Percentiles rank a stretch among this genome's conserved stretches.
Evolutionary conservation across 176 grass and related monocot genomes (phyloP).

Genomic region (Eragrostis nindensis): DNA sequence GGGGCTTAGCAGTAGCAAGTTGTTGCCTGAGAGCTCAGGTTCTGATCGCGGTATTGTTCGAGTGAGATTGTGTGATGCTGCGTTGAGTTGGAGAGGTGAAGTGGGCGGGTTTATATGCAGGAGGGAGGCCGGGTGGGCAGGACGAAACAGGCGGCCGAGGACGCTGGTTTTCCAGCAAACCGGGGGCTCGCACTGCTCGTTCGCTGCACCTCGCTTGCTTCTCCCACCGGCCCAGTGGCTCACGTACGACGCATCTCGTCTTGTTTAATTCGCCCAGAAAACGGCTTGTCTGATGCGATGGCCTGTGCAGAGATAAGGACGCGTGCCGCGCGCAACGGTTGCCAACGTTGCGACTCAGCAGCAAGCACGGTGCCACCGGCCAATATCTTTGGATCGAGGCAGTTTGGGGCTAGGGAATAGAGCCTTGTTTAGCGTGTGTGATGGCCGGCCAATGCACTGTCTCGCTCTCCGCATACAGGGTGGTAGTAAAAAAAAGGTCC

Average conservation of each 20-base stretch:
- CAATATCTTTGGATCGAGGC: no score
- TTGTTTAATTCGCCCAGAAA: background rate
- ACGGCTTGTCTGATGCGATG: background rate
- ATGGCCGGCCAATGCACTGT: no score
- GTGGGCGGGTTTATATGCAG: background rate
- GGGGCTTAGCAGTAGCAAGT: background rate
- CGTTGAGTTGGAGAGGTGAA: background rate
- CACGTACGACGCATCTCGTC: background rate
- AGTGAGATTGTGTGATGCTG: background rate
- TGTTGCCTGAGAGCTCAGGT: background rate
- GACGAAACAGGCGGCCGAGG: background rate
- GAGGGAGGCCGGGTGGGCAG: background rate
- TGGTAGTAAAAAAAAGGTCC: no score
- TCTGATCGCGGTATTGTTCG: background rate
- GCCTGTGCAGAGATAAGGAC: no score
- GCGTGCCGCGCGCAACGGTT: no score
- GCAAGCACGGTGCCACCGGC: no score
- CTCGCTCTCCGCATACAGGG: no score
- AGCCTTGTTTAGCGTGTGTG: no score
- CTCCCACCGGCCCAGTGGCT: background rate
- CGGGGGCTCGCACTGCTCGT: conserved; percentile 6
- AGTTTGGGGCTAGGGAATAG: no score
- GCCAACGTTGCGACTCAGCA: no score
- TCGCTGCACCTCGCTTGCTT: background rate
- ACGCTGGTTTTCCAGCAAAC: conserved; percentile 32